Percentiles rank a stretch among this genome's conserved stretches.
Conservation (phyloP, 1,284 basidiomycete genomes). For the Trichosporon ovoides region DNA sequence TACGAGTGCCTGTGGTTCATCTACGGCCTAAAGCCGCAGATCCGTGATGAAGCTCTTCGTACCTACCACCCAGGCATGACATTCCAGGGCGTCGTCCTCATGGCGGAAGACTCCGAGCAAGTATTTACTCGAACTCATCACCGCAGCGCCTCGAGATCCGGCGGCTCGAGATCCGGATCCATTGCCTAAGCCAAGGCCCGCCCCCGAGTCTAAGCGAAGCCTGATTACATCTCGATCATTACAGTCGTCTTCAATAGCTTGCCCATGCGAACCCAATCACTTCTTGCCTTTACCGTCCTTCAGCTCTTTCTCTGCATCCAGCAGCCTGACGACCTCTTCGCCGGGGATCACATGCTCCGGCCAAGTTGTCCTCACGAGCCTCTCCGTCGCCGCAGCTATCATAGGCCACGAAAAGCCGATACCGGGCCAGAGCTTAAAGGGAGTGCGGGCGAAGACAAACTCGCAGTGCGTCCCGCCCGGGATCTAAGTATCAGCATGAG, state of each 20-base stretch:
- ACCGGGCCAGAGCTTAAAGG: constrained; percentile 8
- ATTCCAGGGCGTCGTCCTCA: not conserved
- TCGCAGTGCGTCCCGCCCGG: constrained; percentile 15
- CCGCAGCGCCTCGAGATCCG: not conserved
- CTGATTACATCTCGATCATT: not conserved
- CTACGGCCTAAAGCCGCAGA: not conserved
- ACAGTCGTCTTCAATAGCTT: not conserved
- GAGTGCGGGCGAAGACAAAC: constrained; percentile 8
- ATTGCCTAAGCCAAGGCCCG: too few relatives aligned
- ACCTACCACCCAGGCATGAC: not conserved
- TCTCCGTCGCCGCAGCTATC: not conserved
- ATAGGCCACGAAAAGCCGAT: constrained; percentile 16
- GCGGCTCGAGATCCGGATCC: not conserved
- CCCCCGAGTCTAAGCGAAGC: too few relatives aligned
- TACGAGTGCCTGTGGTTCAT: not conserved
- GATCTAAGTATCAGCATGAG: not conserved
- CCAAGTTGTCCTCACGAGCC: not conserved
- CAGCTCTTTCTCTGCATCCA: not conserved
- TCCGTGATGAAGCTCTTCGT: not conserved
- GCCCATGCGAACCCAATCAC: too few relatives aligned
- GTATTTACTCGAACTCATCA: too few relatives aligned
- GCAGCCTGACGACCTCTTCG: not conserved
- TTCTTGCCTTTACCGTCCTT: not conserved
- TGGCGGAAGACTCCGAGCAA: not conserved
- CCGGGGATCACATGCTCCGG: not conserved